Base-by-base conservation (phyloP, 352 stramenopile species). In the Achlya hypogyna region DNA sequence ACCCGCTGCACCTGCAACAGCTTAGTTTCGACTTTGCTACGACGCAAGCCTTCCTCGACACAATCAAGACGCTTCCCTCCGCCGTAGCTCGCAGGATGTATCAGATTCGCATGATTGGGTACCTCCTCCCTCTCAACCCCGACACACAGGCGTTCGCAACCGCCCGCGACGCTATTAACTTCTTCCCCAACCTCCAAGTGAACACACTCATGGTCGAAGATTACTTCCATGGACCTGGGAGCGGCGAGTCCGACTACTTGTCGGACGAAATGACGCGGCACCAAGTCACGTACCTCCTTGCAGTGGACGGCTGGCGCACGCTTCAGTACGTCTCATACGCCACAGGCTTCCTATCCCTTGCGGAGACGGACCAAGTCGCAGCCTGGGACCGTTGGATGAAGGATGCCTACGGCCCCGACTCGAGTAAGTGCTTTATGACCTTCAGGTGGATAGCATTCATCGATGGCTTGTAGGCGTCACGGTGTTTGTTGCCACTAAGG, bases 41-140 rank as follows among this genome's bases (percentile, higher is more conserved):
- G 31, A 56, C 49, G 31, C 49, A 56, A 10, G 49, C 49, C n/a
- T 56, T 56, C 8, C 31, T 56, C 49, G 49, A 56, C 31, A 56
- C 49, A 1, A 56, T 56, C 1, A 3, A 10, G 10, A 10, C 10
- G 16, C 49, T 56, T 9, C 49, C 49, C 10, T 20, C 14, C 10
- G 10, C 2, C 2, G 3, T 56, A 20, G 1, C n/a, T 10, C 49
- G 49, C 20, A 12, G 25, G 31, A 1, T 56, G 12, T 20, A 35
- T 10, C 2, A 56, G 10, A 20, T 56, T 56, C 49, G 49, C 25
- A 56, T 56, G 49, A 56, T 56, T 20, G 49, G 49, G 49, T 56
- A 56, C 49, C 31, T 56, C 25, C 8, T 56, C 12, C 49, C 49
- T 10, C 49, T 56, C 25, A 3, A 56, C 49, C 49, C 49, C 49